These are phyloP conservation scores for Lecanoromycetidae sp. DNA, from an alignment of 2,329 filamentous ascomycete genomes.

Conservation along the genomic window DNA sequence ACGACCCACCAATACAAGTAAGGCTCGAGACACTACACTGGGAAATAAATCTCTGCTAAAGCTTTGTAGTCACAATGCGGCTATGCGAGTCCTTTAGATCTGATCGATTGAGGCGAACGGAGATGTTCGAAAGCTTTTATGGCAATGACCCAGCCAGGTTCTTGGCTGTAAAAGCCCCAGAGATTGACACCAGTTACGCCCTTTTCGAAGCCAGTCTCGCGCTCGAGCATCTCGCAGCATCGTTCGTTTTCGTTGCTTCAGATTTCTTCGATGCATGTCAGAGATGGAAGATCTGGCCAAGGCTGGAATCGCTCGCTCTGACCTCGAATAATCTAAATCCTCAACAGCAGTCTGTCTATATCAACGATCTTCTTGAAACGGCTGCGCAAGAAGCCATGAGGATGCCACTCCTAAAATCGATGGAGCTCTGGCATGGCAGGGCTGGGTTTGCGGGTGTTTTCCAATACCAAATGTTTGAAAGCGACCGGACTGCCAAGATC, in stretches of 20 bases:
- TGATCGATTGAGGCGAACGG: slow-evolving; percentile 19
- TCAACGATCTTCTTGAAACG: slow-evolving; percentile 21
- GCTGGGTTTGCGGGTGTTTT: slow-evolving; percentile 26
- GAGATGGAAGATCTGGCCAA: slow-evolving; percentile 22
- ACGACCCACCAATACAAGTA: slow-evolving; percentile 12
- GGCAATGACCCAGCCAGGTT: slow-evolving; percentile 10
- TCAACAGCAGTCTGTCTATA: slow-evolving; percentile 17
- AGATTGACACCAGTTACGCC: slow-evolving; percentile 12
- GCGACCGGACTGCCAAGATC: slow-evolving; percentile 19
- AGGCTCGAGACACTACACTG: slow-evolving; percentile 20
- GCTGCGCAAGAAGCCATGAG: slow-evolving; percentile 22
- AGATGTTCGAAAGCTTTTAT: slow-evolving; percentile 18
- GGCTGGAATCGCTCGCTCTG: slow-evolving; percentile 24
- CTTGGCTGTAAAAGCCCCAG: slow-evolving; percentile 12
- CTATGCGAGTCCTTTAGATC: slow-evolving; percentile 17
- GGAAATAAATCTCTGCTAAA: slow-evolving; percentile 25
- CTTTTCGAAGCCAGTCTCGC: slow-evolving; percentile 19
- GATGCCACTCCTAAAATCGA: slow-evolving; percentile 26
- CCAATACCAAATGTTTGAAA: slow-evolving; percentile 21
- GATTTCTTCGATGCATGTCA: slow-evolving; percentile 23
- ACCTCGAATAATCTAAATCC: slow-evolving; percentile 24
- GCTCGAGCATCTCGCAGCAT: slow-evolving; percentile 24
- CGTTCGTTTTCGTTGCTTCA: slow-evolving; percentile 24
- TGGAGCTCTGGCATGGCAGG: slow-evolving; percentile 29
- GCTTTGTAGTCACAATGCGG: slow-evolving; percentile 20